Conservation (phyloP, 2,329 filamentous ascomycete genomes). For the Colletotrichum melonis region DNA sequence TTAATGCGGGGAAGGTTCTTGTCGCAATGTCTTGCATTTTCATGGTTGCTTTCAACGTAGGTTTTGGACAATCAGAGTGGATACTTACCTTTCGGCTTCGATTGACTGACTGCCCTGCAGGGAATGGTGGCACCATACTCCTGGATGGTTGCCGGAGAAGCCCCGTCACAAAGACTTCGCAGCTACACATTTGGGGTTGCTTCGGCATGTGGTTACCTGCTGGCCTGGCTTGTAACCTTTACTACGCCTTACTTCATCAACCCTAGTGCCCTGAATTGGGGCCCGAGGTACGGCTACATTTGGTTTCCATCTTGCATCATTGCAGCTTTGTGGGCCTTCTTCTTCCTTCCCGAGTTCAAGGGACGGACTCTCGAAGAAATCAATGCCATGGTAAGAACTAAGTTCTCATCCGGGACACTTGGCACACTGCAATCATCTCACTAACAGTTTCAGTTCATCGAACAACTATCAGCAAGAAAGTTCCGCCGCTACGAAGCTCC, state of each 20-base stretch:
- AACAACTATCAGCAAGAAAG: not conserved
- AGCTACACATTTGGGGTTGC: slow-evolving; percentile 63
- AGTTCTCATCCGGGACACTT: not conserved
- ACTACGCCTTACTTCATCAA: slow-evolving; percentile 68
- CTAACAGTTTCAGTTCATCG: not conserved
- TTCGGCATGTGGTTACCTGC: slow-evolving; percentile 59
- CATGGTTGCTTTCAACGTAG: not conserved
- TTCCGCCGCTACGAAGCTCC: not conserved
- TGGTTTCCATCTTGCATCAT: slow-evolving; percentile 52
- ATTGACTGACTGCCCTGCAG: not conserved
- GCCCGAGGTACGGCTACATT: slow-evolving; percentile 62
- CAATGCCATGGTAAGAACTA: not conserved
- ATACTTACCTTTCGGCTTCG: not conserved
- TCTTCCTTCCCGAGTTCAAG: slow-evolving; percentile 59
- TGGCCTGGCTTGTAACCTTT: slow-evolving; percentile 63
- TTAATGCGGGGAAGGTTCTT: not conserved
- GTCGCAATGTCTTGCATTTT: not conserved
- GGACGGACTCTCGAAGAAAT: not conserved
- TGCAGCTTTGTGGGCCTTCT: slow-evolving; percentile 42
- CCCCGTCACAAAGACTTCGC: slow-evolving; percentile 63
- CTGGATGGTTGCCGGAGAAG: slow-evolving; percentile 63
- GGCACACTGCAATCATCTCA: not conserved
- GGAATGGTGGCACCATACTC: slow-evolving; percentile 53
- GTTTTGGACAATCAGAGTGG: not conserved
- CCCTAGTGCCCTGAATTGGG: slow-evolving; percentile 61